Percentiles rank a stretch among this genome's conserved stretches.
Evolutionary conservation across 129 eudicot genomes (phyloP).

Genomic region (Flaveria robusta): DNA sequence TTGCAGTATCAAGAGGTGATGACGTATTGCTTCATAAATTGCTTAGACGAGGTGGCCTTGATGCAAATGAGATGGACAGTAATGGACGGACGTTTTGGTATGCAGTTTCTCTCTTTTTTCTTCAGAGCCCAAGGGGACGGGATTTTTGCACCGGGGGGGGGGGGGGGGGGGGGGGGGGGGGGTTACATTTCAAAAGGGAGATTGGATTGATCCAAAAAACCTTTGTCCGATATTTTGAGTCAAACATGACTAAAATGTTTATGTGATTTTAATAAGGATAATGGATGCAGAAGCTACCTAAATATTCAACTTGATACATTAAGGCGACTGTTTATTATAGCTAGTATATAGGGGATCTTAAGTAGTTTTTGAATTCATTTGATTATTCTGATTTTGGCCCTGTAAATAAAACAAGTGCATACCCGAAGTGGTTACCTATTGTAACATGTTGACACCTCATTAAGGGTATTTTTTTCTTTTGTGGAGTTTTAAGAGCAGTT

Average conservation of each 20-base stretch:
- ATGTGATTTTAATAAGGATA: background rate
- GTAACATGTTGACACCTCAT: background rate
- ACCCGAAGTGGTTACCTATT: background rate
- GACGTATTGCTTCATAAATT: slow-evolving; percentile 60
- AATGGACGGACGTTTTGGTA: slow-evolving; percentile 73
- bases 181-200: no score
- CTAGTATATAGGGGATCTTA: background rate
- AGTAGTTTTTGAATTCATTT: no score
- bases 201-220: background rate
- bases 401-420: background rate
- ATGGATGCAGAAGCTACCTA: no score
- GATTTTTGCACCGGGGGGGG: no score
- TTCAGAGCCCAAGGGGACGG: background rate
- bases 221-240: background rate
- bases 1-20: slow-evolving; percentile 76
- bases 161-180: no score
- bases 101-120: slow-evolving; percentile 26
- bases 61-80: slow-evolving; percentile 64
- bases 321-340: background rate
- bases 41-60: slow-evolving; percentile 69
- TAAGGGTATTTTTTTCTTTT: background rate
- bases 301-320: background rate
- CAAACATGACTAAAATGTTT: background rate
- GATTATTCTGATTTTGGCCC: no score
- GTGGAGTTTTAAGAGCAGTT: background rate